phyloP scores from a whole-genome alignment of 306 rosid genomes.

The Senna siamea region DNA sequence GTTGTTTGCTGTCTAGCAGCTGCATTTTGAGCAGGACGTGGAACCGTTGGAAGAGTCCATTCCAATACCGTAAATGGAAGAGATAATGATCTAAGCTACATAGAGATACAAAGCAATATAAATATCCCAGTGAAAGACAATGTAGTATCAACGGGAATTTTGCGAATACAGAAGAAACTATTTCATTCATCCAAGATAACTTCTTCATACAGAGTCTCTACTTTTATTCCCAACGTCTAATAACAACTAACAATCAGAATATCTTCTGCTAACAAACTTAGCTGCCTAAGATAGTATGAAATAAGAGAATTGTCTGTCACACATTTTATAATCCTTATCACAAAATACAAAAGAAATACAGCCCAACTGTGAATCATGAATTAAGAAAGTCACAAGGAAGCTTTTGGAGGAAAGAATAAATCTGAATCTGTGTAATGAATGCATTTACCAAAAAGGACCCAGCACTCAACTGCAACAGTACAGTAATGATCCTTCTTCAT shows the following conservation, averaged over 20 bases:
- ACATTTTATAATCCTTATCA: slow-evolving; percentile 10
- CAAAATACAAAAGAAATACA: slow-evolving; percentile 24
- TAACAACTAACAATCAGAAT: no score
- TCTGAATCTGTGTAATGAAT: slow-evolving; percentile 19
- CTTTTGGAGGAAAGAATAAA: slow-evolving; percentile 30
- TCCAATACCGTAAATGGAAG: slow-evolving; percentile 99
- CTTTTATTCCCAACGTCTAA: no score
- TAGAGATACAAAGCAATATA: slow-evolving; percentile 61
- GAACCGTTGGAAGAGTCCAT: slow-evolving; percentile 98
- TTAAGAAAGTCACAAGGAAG: slow-evolving; percentile 25
- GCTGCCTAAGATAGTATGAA: no score
- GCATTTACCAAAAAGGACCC: slow-evolving; percentile 12
- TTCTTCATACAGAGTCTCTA: no score
- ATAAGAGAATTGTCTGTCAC: no score
- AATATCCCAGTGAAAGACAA: slow-evolving; percentile 43
- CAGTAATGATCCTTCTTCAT: slow-evolving; percentile 20
- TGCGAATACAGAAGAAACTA: no score
- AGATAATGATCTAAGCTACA: slow-evolving; percentile 99
- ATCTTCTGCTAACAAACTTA: no score
- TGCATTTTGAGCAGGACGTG: slow-evolving; percentile 62
- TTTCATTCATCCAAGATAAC: no score
- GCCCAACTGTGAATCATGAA: slow-evolving; percentile 5
- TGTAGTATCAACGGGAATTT: slow-evolving; percentile 25
- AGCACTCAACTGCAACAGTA: slow-evolving; percentile 26
- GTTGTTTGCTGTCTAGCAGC: slow-evolving; percentile 47